Conservation (phyloP, 1,139 yeast genomes). For the Suhomyces bribrorum region DNA sequence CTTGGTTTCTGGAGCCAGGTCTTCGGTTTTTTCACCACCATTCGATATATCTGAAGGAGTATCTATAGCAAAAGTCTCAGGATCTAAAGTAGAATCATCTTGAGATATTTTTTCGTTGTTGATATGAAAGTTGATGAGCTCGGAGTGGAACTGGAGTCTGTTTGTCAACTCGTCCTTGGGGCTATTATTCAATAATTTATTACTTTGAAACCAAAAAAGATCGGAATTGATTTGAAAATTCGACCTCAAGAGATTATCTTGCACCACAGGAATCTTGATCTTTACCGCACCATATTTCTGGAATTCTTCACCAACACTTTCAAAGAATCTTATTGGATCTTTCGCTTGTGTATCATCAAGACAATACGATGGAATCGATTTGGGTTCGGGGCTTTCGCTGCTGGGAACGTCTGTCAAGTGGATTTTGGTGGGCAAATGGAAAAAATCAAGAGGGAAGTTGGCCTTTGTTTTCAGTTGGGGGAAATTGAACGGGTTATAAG, state of each 20-base stretch:
- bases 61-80: neutral
- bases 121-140: constrained; percentile 32
- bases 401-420: constrained; percentile 22
- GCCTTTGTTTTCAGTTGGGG: constrained; percentile 47
- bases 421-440: constrained; percentile 34
- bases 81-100: neutral
- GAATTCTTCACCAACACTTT: constrained; percentile 49
- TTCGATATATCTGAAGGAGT: neutral
- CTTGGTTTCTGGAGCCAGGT: neutral
- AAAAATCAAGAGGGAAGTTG: constrained; percentile 38
- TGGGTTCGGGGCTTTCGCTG: constrained; percentile 17
- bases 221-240: constrained; percentile 38
- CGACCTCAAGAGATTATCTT: constrained; percentile 39
- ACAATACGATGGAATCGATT: constrained; percentile 31
- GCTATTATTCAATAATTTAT: constrained; percentile 35
- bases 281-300: constrained; percentile 70
- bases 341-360: constrained; percentile 46
- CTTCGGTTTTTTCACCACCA: neutral
- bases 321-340: constrained; percentile 56
- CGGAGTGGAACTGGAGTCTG: constrained; percentile 34
- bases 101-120: constrained; percentile 13
- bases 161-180: constrained; percentile 29
- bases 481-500: constrained; percentile 43
- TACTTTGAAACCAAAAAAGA: constrained; percentile 57
- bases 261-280: constrained; percentile 54